Conservation (phyloP, 1,284 basidiomycete genomes). For the Nidula niveotomentosa region DNA sequence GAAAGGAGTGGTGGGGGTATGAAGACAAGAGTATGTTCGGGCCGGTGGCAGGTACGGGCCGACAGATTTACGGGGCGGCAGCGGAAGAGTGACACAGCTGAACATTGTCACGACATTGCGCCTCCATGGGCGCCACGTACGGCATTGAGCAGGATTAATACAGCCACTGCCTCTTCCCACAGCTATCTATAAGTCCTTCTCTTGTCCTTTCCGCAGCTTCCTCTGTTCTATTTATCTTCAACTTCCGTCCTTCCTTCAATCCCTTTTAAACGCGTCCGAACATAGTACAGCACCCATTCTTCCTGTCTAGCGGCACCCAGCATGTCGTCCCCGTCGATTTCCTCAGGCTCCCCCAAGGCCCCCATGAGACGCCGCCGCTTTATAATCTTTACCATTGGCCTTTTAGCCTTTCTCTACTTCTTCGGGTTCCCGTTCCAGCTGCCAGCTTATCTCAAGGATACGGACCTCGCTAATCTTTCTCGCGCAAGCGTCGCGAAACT, state of each 20-base stretch:
- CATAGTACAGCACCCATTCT: too few species aligned
- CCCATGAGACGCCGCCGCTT: constrained; percentile 45
- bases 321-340: too few species aligned
- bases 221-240: not conserved
- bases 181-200: too few species aligned
- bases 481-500: constrained; percentile 38
- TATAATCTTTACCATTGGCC: constrained; percentile 24
- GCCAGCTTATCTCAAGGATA: constrained; percentile 33
- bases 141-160: too few species aligned
- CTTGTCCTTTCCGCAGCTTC: too few species aligned
- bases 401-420: constrained; percentile 20
- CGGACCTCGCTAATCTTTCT: constrained; percentile 25
- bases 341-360: constrained; percentile 12
- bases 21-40: too few species aligned
- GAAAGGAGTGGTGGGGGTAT: too few species aligned
- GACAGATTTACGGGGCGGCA: not conserved
- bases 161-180: too few species aligned
- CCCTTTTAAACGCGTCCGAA: constrained; percentile 12
- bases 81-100: not conserved
- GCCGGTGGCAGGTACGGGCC: constrained; percentile 1
- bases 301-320: too few species aligned
- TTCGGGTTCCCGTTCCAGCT: constrained; percentile 35
- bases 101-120: not conserved
- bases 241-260: constrained; percentile 5
- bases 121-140: not conserved